A percentile compares a stretch with the other conserved stretches of the same genome.
These are phyloP conservation scores for Cladophialophora immunda DNA, from an alignment of 2,329 filamentous ascomycete genomes.

Conservation along the genomic window DNA sequence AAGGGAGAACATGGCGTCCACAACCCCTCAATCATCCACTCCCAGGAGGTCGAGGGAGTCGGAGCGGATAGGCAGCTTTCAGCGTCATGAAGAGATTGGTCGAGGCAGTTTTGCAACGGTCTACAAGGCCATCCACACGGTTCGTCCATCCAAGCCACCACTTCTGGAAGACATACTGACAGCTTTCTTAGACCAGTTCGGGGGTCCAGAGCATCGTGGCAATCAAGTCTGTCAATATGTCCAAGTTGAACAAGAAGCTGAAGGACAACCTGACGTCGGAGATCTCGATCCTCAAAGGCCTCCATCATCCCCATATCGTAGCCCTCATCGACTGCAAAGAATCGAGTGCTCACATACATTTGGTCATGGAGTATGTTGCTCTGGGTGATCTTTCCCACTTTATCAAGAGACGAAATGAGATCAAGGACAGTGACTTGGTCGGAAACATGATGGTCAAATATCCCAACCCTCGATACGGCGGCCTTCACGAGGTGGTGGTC, in stretches of 20 bases:
- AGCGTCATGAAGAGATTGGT: slow-evolving; percentile 87
- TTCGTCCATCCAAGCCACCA: slow-evolving; percentile 56
- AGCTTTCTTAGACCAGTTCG: slow-evolving; percentile 30
- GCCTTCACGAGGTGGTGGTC: slow-evolving; percentile 95
- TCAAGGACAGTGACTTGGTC: slow-evolving; percentile 80
- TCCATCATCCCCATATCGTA: slow-evolving; percentile 96
- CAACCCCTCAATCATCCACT: slow-evolving; percentile 51
- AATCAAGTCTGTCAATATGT: slow-evolving; percentile 94
- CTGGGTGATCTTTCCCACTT: slow-evolving; percentile 93
- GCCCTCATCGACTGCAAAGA: slow-evolving; percentile 95
- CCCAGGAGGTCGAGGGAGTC: slow-evolving; percentile 49
- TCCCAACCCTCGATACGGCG: slow-evolving; percentile 80
- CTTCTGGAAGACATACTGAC: slow-evolving; percentile 31
- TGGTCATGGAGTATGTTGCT: slow-evolving; percentile 99
- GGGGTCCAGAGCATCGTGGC: slow-evolving; percentile 73
- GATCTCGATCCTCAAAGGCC: slow-evolving; percentile 91
- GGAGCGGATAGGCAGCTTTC: slow-evolving; percentile 65
- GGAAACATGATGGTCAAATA: slow-evolving; percentile 93
- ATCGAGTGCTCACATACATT: slow-evolving; percentile 85
- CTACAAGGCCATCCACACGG: slow-evolving; percentile 85
- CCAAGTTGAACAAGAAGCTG: slow-evolving; percentile 91
- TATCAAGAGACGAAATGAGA: slow-evolving; percentile 89
- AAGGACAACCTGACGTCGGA: slow-evolving; percentile 95
- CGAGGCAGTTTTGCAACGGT: slow-evolving; percentile 98
- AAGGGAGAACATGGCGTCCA: slow-evolving; percentile 49